Evolutionary conservation across 768 basidiomycete species (phyloP).

Genomic region (Xanthoconium purpureum): DNA sequence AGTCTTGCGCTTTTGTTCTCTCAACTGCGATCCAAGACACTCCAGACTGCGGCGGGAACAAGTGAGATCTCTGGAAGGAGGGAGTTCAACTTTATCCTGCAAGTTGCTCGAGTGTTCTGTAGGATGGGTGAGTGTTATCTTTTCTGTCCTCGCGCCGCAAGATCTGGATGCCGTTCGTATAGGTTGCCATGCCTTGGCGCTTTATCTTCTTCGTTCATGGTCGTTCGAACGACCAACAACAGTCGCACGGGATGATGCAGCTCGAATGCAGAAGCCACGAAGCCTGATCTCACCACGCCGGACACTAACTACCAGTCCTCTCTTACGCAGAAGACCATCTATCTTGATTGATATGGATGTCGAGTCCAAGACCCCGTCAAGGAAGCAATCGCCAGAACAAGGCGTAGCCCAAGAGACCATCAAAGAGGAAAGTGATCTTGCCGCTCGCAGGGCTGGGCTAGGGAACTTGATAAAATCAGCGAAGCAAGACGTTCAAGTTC

Average conservation of each 20-base stretch:
- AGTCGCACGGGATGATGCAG: constrained; percentile 16
- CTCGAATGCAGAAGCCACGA: constrained; percentile 26
- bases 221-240: constrained; percentile 80
- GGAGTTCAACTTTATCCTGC: constrained; percentile 94
- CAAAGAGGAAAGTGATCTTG: constrained; percentile 53
- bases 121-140: constrained; percentile 74
- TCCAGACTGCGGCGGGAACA: constrained; percentile 91
- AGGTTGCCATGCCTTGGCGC: constrained; percentile 93
- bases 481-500: constrained; percentile 79
- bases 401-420: constrained; percentile 30
- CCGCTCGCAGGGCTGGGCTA: constrained; percentile 67
- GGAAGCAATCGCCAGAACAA: constrained; percentile 47
- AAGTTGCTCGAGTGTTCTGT: constrained; percentile 90
- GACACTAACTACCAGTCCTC: constrained; percentile 48
- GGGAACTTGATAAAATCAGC: constrained; percentile 90
- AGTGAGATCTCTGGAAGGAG: constrained; percentile 83
- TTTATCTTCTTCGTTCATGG: constrained; percentile 89
- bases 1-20: constrained; percentile 88
- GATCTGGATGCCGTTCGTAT: constrained; percentile 8
- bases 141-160: neutral
- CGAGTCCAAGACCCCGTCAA: constrained; percentile 55
- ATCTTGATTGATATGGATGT: constrained; percentile 92
- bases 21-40: constrained; percentile 82
- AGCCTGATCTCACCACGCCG: constrained; percentile 46
- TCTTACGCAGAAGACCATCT: constrained; percentile 60